Evolutionary conservation across 2,329 filamentous ascomycete species (phyloP).

Genomic region (Aspergillus neoniger): DNA sequence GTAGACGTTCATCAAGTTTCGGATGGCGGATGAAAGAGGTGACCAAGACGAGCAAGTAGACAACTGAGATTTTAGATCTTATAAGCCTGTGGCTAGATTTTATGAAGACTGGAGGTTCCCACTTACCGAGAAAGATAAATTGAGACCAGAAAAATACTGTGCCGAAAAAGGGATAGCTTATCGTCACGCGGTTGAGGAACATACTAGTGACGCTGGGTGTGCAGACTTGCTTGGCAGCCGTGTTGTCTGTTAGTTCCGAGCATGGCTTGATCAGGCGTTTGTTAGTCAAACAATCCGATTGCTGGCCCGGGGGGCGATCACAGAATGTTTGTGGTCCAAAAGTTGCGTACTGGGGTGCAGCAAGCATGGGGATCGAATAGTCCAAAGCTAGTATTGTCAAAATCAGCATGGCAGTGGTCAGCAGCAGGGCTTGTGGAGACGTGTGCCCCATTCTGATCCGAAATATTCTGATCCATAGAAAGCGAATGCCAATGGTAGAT

Average conservation of each 20-base stretch:
- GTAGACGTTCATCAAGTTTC: slow-evolving; percentile 69
- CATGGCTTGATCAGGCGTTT: slow-evolving; percentile 76
- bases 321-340: slow-evolving; percentile 96
- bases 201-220: slow-evolving; percentile 89
- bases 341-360: slow-evolving; percentile 93
- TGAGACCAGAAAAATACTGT: slow-evolving; percentile 94
- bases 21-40: slow-evolving; percentile 80
- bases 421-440: slow-evolving; percentile 84
- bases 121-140: slow-evolving; percentile 75
- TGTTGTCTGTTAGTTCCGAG: slow-evolving; percentile 71
- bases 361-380: slow-evolving; percentile 86
- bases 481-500: slow-evolving; percentile 84
- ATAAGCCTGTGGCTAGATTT: slow-evolving; percentile 1
- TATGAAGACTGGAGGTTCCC: background rate
- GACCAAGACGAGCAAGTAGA: slow-evolving; percentile 80
- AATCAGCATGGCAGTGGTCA: slow-evolving; percentile 87
- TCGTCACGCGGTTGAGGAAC: slow-evolving; percentile 86
- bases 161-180: slow-evolving; percentile 95
- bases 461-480: slow-evolving; percentile 94
- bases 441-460: slow-evolving; percentile 86
- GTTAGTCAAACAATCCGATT: slow-evolving; percentile 70
- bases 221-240: slow-evolving; percentile 77
- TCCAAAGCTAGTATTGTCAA: slow-evolving; percentile 89
- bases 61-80: slow-evolving; percentile 33
- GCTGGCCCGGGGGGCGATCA: slow-evolving; percentile 65